phyloP scores from a whole-genome alignment of 805 yeast species.

The Saccharomycopsis fibuligera region DNA sequence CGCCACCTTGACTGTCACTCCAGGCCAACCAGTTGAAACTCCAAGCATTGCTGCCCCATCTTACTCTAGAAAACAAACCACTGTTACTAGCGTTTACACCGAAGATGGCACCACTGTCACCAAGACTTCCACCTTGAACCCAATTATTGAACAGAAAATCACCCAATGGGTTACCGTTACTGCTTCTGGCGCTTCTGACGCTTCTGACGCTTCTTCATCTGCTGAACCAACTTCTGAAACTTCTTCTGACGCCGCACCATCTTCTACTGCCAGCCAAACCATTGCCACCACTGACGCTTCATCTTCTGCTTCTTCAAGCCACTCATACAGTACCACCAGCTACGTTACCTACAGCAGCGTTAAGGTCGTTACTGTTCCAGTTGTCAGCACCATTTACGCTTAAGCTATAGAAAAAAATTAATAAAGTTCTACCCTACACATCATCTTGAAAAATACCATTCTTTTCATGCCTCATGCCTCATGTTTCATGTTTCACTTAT shows the following conservation, averaged over 20 bases:
- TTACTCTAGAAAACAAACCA: conserved; percentile 16
- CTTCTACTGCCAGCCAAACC: background rate
- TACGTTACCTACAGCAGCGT: conserved; percentile 12
- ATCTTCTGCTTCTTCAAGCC: background rate
- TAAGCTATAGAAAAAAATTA: no score
- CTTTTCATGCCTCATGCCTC: no score
- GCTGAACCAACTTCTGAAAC: background rate
- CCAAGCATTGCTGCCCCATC: conserved; percentile 16
- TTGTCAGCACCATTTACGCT: conserved; percentile 10
- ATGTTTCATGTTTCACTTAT: no score
- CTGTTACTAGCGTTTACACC: conserved; percentile 6
- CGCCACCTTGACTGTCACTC: conserved; percentile 18
- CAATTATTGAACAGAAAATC: conserved; percentile 14
- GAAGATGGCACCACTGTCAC: conserved; percentile 5
- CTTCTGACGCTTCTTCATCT: conserved; percentile 1
- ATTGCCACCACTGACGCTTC: background rate
- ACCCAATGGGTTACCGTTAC: conserved; percentile 19
- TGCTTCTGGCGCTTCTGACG: conserved; percentile 4
- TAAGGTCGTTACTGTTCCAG: conserved; percentile 10
- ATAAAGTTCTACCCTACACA: no score
- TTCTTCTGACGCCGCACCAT: background rate
- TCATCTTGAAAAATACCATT: no score
- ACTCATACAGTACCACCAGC: conserved; percentile 2
- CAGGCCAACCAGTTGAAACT: conserved; percentile 18
- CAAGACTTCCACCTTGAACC: conserved; percentile 9